These are phyloP conservation scores for Aureobasidium sp. DNA, from an alignment of 2,329 filamentous ascomycete species.

Conservation along the genomic window DNA sequence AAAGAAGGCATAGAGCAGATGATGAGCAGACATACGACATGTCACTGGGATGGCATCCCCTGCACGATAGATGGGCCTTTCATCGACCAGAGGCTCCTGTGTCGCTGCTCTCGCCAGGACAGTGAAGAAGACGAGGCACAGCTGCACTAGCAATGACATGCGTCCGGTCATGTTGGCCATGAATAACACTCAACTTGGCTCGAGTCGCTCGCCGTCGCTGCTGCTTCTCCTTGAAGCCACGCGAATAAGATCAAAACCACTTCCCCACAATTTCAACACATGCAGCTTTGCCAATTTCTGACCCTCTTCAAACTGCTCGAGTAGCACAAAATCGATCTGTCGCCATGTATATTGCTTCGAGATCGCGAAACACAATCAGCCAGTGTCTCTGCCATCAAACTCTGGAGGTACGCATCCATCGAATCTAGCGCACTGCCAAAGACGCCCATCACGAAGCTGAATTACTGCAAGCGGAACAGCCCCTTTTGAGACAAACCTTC, in stretches of 20 bases:
- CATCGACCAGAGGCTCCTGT: constrained; percentile 34
- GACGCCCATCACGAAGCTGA: background rate
- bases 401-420: background rate
- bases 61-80: constrained; percentile 38
- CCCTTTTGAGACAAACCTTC: background rate
- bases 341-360: background rate
- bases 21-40: constrained; percentile 38
- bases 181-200: background rate
- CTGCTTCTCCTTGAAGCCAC: constrained; percentile 2
- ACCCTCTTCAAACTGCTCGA: too few relatives aligned
- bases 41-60: constrained; percentile 45
- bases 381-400: too few relatives aligned
- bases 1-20: background rate
- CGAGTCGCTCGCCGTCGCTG: background rate
- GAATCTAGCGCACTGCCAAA: background rate
- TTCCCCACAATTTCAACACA: background rate
- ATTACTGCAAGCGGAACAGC: background rate
- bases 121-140: constrained; percentile 28
- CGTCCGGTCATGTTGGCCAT: background rate
- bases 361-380: background rate
- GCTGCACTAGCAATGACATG: constrained; percentile 18
- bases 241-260: background rate
- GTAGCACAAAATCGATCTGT: too few relatives aligned
- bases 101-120: constrained; percentile 33
- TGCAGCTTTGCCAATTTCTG: background rate